Base-by-base conservation (phyloP, 768 basidiomycete species). In the Lactarius akahatsu region DNA sequence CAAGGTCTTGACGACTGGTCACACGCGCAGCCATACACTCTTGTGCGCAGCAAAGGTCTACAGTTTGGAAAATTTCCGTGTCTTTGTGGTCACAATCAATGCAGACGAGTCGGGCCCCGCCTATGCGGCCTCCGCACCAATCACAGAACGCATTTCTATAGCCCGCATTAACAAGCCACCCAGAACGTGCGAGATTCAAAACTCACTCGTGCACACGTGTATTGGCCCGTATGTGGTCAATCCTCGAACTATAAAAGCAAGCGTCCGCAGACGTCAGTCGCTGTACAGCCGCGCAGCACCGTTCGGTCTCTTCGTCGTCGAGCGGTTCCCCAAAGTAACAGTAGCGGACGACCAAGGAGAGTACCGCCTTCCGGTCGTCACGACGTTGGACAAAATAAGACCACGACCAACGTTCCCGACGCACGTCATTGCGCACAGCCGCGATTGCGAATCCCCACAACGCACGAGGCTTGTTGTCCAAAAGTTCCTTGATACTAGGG, bases 351-450 rank as follows among this genome's bases (percentile, higher is more conserved):
- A 64, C 64, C 57, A 77, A 63, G 38, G 75, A 67, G 40, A 77
- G 66, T 50, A 74, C 75, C 1, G 70, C 57, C 7, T 65, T 34
- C 26, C 77, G 62, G 3, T 67, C 65, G 57, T 74, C 69, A 32
- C 75, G 69, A 32, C 77, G 72, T 55, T 75, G 73, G 34, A 68
- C 43, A 69, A 78, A 76, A 52, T 72, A 76, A n/a, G 71, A 60
- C 76, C 76, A 77, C 5, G 73, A 61, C 74, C 73, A 77, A 1
- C 60, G 63, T 34, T 68, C 50, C 40, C 72, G 69, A 5, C 73
- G 71, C 3, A 78, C 57, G 13, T 71, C 65, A 32, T 67, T 57
- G 15, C 59, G 57, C 6, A 73, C 71, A 8, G 75, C 73, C 0
- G 38, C 38, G 41, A 74, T 72, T 20, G 77, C 78, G 47, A 72